A percentile compares a stretch with the other conserved stretches of the same genome.
Conservation (phyloP, 495 filamentous ascomycete genomes). For the Pyrenula aspistea region DNA sequence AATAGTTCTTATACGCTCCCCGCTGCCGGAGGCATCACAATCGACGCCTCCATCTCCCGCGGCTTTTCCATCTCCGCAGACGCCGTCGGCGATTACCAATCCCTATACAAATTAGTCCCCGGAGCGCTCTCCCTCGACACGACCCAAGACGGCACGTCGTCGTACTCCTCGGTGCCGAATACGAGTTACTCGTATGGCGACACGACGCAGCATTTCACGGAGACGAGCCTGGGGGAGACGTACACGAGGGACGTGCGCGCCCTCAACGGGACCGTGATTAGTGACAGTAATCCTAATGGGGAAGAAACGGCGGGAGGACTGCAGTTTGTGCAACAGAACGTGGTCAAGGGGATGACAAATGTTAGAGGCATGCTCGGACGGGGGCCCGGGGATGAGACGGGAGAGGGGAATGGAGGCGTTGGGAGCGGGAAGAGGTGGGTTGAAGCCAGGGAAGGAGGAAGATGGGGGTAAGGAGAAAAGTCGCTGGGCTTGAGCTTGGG, state of each 20-base stretch:
- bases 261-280: constrained; percentile 34
- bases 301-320: neutral
- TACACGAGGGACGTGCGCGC: constrained; percentile 41
- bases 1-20: constrained; percentile 38
- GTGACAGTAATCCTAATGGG: constrained; percentile 10
- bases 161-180: constrained; percentile 12
- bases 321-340: neutral
- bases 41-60: constrained; percentile 45
- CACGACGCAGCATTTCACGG: constrained; percentile 16
- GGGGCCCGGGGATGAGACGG: constrained; percentile 12
- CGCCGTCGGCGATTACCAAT: constrained; percentile 30
- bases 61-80: constrained; percentile 37
- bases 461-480: no score
- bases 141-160: constrained; percentile 18
- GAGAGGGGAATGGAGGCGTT: neutral
- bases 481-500: no score
- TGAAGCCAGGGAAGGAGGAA: no score
- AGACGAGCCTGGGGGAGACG: constrained; percentile 15
- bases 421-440: neutral
- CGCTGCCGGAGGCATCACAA: constrained; percentile 38
- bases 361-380: constrained; percentile 19
- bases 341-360: constrained; percentile 5
- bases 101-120: constrained; percentile 35
- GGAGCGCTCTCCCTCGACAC: constrained; percentile 16
- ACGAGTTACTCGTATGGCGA: constrained; percentile 16